Evolutionary conservation across 129 eudicot species (phyloP).

Genomic region (Gnaphalium uliginosum): DNA sequence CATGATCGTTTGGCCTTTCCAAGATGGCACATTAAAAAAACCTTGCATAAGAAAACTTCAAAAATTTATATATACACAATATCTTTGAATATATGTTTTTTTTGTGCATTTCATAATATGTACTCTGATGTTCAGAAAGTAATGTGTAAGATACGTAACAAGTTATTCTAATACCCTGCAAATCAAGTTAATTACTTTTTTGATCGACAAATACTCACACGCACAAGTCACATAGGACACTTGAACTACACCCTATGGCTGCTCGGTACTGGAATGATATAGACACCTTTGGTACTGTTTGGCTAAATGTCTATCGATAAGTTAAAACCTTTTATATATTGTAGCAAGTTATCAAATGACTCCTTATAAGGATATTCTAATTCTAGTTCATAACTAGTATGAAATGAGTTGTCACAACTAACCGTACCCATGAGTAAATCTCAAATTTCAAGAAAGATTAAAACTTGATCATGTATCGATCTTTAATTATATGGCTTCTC

Average conservation of each 20-base stretch:
- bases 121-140: neutral
- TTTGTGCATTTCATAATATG: neutral
- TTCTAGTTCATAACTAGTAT: neutral
- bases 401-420: neutral
- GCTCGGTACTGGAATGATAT: too few relatives aligned
- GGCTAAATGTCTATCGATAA: too few relatives aligned
- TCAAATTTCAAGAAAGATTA: neutral
- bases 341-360: neutral
- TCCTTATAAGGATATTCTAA: neutral
- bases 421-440: neutral
- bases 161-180: neutral
- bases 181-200: neutral
- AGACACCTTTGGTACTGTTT: too few relatives aligned
- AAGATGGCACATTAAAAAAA: neutral
- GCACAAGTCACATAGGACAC: neutral
- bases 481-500: neutral
- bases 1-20: neutral
- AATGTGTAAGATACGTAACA: neutral
- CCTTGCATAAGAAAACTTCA: conserved; percentile 3
- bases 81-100: neutral
- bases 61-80: neutral
- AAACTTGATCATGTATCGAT: neutral
- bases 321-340: too few relatives aligned
- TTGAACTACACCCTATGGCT: neutral
- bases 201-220: neutral